A percentile compares a stretch with the other conserved stretches of the same genome.
Evolutionary conservation across 371 early-diverging fungal genomes (phyloP).

Genomic region (Mortierella sp.): DNA sequence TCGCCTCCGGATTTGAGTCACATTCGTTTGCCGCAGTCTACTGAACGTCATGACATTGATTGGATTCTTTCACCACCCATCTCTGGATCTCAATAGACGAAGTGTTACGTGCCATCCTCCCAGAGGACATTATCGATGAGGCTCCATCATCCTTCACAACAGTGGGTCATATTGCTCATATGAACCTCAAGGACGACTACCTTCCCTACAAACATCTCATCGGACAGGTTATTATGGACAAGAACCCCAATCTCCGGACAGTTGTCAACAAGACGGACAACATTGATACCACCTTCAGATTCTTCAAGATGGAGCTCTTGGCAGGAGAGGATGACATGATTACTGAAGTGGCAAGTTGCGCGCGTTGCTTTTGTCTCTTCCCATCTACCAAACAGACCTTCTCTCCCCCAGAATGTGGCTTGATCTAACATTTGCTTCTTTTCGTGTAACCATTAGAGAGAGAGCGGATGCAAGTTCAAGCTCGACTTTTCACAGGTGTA

Average conservation of each 20-base stretch:
- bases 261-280: conserved; percentile 96
- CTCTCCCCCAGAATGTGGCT: too few species aligned
- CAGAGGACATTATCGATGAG: conserved; percentile 76
- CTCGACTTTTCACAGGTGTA: conserved; percentile 98
- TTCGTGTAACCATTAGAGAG: conserved; percentile 66
- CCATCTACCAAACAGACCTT: too few species aligned
- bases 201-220: conserved; percentile 91
- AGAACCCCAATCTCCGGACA: conserved; percentile 87
- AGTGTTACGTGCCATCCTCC: conserved; percentile 89
- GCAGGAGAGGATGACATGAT: conserved; percentile 90
- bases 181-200: conserved; percentile 93
- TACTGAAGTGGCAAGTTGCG: conserved; percentile 82
- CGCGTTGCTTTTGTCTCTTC: too few species aligned
- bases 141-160: conserved; percentile 93
- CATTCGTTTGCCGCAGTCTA: background rate
- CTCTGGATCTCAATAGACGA: conserved; percentile 70
- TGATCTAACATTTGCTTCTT: background rate
- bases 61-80: conserved; percentile 4
- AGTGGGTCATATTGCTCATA: conserved; percentile 97
- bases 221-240: conserved; percentile 96
- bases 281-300: conserved; percentile 96
- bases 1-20: background rate
- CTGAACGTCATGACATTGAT: background rate
- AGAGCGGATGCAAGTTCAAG: conserved; percentile 90
- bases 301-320: conserved; percentile 96